These are phyloP conservation scores for Fusarium drepaniforme DNA, from an alignment of 2,329 filamentous ascomycete genomes.

Conservation along the genomic window DNA sequence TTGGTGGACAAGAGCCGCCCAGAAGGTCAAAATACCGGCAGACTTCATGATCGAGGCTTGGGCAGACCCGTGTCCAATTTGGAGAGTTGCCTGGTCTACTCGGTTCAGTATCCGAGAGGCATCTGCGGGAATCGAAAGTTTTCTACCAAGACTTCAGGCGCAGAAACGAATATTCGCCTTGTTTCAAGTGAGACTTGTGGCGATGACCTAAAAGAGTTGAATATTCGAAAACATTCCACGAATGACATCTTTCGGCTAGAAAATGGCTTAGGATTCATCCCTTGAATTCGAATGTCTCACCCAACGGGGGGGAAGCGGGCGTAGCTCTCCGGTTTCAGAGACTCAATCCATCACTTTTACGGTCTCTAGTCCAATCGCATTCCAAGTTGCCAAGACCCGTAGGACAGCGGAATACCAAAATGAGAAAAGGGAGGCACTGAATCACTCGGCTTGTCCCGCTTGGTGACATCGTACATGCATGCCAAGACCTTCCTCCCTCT, in stretches of 20 bases:
- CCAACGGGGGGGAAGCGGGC: neutral
- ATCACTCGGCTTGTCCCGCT: neutral
- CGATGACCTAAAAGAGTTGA: neutral
- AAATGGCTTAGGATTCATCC: neutral
- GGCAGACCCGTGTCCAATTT: neutral
- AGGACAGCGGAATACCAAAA: neutral
- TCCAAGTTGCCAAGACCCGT: neutral
- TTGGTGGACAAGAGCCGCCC: neutral
- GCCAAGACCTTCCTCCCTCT: neutral
- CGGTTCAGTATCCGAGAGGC: neutral
- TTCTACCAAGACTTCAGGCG: neutral
- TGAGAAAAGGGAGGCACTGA: neutral
- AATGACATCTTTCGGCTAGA: neutral
- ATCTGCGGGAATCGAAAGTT: neutral
- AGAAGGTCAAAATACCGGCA: neutral
- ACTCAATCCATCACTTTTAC: neutral
- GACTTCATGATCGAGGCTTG: neutral
- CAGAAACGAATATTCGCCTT: neutral
- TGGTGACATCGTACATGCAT: neutral
- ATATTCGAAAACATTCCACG: neutral
- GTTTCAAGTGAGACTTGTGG: neutral
- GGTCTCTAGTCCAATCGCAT: neutral
- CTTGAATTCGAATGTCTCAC: neutral
- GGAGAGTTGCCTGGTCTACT: neutral
- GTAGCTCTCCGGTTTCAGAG: neutral